Evolutionary conservation across 257 asterid genomes (phyloP), one percentile per base, ranked within the genome.

Genomic region (Cinchona pubescens): DNA sequence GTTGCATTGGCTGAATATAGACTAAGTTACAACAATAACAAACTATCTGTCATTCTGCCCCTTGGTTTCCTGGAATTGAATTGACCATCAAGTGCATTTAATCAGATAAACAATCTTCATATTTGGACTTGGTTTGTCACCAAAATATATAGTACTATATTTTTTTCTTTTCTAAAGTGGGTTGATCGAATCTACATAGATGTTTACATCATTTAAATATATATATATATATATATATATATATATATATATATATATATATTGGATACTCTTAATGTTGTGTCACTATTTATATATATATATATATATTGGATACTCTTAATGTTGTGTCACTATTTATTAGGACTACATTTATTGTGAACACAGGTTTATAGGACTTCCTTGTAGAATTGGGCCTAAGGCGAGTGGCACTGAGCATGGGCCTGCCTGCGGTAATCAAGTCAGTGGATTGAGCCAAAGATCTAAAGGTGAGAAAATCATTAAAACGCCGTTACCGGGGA

Each of bases 401-500:
- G 61, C 61, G 3, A 23, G 29, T 53, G 1, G 60, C 16, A 13
- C 29, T 13, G 60, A 53, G 29, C 61, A 7, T n/a, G n/a, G n/a
- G n/a, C n/a, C n/a, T n/a, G n/a, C n/a, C n/a, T n/a, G n/a, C n/a
- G n/a, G n/a, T n/a, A n/a, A n/a, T n/a, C n/a, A n/a, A n/a, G n/a
- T n/a, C n/a, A n/a, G n/a, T n/a, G n/a, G n/a, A n/a, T n/a, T n/a
- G 53, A 23, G 23, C 2, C 23, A 3, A 5, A 49, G 56, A 7
- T 49, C n/a, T 49, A 45, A 45, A 9, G 49, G 49, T 45, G 12
- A 45, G 49, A 45, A 45, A 45, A 45, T 45, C 0, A n/a, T n/a
- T n/a, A n/a, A 13, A 10, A 27, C 83, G 85, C 85, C 86, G 79
- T 67, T 82, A 83, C 83, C 81, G 83, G 81, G 81, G 86, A 82